These are phyloP conservation scores for Cyberlindnera veronae DNA, from an alignment of 805 yeast species.

Conservation along the genomic window DNA sequence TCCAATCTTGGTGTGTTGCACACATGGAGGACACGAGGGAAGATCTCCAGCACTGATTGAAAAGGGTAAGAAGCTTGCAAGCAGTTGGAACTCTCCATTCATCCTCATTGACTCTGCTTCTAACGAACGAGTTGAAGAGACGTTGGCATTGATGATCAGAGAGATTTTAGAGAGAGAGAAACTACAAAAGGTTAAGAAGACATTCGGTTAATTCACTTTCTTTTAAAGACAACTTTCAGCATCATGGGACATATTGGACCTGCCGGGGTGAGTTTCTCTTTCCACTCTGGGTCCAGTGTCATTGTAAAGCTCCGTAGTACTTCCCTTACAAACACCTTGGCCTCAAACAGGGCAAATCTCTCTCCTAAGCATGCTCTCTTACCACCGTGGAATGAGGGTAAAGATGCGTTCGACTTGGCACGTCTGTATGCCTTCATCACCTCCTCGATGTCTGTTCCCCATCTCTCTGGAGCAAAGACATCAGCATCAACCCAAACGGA, in stretches of 20 bases:
- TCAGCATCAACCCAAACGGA: constrained; percentile 46
- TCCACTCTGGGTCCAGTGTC: constrained; percentile 41
- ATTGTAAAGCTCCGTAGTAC: constrained; percentile 37
- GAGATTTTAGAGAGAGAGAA: constrained; percentile 52
- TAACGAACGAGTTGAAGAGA: constrained; percentile 56
- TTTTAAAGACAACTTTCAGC: constrained; percentile 22
- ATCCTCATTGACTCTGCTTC: constrained; percentile 53
- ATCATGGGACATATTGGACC: constrained; percentile 53
- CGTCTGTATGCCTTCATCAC: constrained; percentile 37
- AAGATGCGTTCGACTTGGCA: constrained; percentile 42
- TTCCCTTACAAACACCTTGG: constrained; percentile 36
- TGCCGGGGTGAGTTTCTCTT: constrained; percentile 49
- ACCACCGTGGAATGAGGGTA: constrained; percentile 59
- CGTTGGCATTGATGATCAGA: constrained; percentile 52
- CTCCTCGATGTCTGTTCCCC: constrained; percentile 44
- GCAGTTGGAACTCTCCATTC: constrained; percentile 63
- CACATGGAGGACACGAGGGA: constrained; percentile 53
- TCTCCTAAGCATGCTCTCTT: constrained; percentile 60
- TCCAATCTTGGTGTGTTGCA: constrained; percentile 64
- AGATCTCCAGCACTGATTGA: constrained; percentile 59
- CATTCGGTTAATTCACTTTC: background rate
- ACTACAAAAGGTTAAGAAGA: constrained; percentile 21
- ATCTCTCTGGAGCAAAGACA: constrained; percentile 44
- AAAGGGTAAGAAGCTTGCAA: constrained; percentile 54
- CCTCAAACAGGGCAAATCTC: constrained; percentile 47